Evolutionary conservation across 257 asterid species (phyloP), one percentile per base, ranked within the genome.

Genomic region (Vinca minor): DNA sequence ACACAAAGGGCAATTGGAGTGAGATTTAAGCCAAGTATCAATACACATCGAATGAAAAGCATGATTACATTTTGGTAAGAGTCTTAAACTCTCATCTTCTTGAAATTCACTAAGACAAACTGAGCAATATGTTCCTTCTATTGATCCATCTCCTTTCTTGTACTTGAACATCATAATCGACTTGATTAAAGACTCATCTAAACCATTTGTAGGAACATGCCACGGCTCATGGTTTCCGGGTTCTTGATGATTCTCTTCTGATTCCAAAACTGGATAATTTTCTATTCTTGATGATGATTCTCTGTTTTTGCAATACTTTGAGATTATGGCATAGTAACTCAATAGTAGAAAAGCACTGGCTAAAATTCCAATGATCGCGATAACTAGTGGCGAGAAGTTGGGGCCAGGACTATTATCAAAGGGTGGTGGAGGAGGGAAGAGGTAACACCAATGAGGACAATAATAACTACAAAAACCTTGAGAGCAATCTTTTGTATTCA

Each of bases 1-100:
- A 50, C 89, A 85, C 1, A 85, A 46, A 20, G 93, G 93, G 75
- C 93, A 83, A 54, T 75, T 85, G 3, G 81, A 64, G 69, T 85
- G 87, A 32, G 87, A 77, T 42, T 63, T 71, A 0, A 85, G 85
- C 93, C 89, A 83, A 14, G 81, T 74, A 58, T 85, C 93, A 59
- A 85, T 78, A 52, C 93, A 85, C 10, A 39, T 39, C 8, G 65
- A 72, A 67, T 85, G 93, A 38, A 85, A 85, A 49, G 87, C 93
- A 58, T 85, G 89, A 59, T 76, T 75, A 62, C 93, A 85, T 62
- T 77, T 81, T 0, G 87, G 89, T 50, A 79, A 53, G 21, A 79
- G 77, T 48, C 75, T 76, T 20, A 76, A 66, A 63, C 69, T 76
- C 42, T 85, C 93, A 9, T 73, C 78, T 25, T 78, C 87, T 53